Evolutionary conservation across 768 basidiomycete genomes (phyloP).

Genomic region (Boletellus ananiceps): DNA sequence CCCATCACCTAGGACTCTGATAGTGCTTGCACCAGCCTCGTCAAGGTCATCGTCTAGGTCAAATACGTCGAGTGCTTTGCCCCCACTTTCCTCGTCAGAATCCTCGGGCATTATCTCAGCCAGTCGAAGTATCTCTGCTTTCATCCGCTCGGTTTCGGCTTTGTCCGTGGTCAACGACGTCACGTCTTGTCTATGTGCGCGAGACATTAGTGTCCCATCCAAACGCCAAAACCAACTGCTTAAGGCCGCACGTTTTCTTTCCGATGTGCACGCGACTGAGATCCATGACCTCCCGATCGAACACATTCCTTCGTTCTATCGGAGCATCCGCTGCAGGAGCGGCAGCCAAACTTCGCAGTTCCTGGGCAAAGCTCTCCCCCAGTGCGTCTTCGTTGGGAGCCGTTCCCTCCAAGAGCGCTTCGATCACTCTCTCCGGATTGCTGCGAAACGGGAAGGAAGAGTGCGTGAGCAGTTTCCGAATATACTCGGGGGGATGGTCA

Average conservation of each 20-base stretch:
- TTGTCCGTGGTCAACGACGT: conserved; percentile 49
- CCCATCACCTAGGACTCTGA: conserved; percentile 59
- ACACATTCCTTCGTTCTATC: conserved; percentile 63
- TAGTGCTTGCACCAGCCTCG: conserved; percentile 34
- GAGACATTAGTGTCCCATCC: conserved; percentile 2
- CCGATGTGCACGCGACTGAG: conserved; percentile 53
- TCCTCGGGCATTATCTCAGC: conserved; percentile 61
- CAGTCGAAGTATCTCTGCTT: conserved; percentile 75
- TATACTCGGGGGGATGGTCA: conserved; percentile 49
- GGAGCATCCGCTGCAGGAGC: conserved; percentile 12
- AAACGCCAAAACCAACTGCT: background rate
- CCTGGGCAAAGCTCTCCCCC: conserved; percentile 6
- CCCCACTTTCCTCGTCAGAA: conserved; percentile 54
- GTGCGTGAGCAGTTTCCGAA: conserved; percentile 53
- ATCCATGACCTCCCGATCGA: conserved; percentile 71
- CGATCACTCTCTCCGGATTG: conserved; percentile 59
- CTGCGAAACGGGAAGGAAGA: conserved; percentile 45
- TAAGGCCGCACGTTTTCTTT: conserved; percentile 53
- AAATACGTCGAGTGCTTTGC: conserved; percentile 22
- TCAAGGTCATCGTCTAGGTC: conserved; percentile 55
- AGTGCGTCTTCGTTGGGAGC: conserved; percentile 42
- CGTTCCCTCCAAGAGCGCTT: conserved; percentile 71
- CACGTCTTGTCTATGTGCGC: conserved; percentile 40
- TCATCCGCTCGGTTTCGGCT: conserved; percentile 66
- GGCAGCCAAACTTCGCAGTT: background rate